phyloP scores from a whole-genome alignment of 176 grass and related monocot genomes.

The Melocanna baccifera region DNA sequence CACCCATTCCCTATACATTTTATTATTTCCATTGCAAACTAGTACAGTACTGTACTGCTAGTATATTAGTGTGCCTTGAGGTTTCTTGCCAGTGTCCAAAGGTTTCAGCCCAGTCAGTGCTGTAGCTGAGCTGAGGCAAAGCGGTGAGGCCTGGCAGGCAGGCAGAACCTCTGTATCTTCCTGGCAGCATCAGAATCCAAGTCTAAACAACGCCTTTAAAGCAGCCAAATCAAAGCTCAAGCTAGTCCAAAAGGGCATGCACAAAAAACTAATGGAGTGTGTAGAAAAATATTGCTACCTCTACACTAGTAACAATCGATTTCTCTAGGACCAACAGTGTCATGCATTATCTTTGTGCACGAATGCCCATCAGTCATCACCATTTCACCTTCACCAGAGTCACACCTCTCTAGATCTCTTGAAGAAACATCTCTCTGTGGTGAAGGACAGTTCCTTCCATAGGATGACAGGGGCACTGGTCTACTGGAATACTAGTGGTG shows the following conservation, averaged over 20 bases:
- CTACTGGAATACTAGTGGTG: background rate
- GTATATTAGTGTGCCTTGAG: background rate
- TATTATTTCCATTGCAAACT: background rate
- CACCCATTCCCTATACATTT: background rate
- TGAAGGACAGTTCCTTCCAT: background rate
- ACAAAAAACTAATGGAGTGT: constrained; percentile 21
- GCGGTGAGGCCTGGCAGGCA: background rate
- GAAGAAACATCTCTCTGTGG: background rate
- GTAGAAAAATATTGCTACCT: too few relatives aligned
- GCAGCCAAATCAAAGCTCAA: constrained; percentile 19
- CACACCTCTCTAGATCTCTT: background rate
- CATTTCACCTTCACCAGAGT: background rate
- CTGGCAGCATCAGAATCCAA: constrained; percentile 34
- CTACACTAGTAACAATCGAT: background rate
- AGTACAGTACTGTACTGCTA: too few relatives aligned
- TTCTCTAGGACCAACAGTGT: background rate
- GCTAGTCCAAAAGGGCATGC: constrained; percentile 23
- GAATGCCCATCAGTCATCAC: background rate
- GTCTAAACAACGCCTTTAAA: constrained; percentile 54
- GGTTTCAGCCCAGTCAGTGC: background rate
- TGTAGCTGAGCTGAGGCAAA: background rate
- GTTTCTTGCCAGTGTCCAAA: background rate
- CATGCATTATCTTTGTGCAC: constrained; percentile 38
- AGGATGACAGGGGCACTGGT: background rate
- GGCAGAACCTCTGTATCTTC: background rate